Evolutionary conservation across 2,329 filamentous ascomycete species (phyloP), one percentile per base, ranked within the genome.

Genomic region (Ophiostoma sp.): DNA sequence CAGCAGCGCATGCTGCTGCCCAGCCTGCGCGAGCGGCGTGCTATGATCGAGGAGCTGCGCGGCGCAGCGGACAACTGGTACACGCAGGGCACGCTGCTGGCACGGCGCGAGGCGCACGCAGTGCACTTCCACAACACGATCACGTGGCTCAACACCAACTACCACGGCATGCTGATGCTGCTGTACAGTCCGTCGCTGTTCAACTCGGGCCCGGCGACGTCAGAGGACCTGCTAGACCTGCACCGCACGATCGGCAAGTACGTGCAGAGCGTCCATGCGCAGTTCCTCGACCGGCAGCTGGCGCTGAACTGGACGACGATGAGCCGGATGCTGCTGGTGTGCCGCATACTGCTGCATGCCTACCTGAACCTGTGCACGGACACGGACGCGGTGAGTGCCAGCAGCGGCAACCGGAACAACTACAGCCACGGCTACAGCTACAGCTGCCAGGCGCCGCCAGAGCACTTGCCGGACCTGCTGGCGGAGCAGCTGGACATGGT

Each of bases 51-150:
- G 47, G 73, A 74, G 36, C 74, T 81, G 18, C 76, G 78, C 27
- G 74, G 76, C 6, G 77, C 80, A 36, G 79, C 81, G 27, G 79
- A 81, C 66, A 77, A 81, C 69, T 81, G 80, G 79, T 81, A 81
- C 70, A 80, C 77, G 65, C 78, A 78, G 36, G 80, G 80, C 1
- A 81, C 79, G 62, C 77, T 82, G 14, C 75, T 81, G 67, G 79
- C 78, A 5, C 77, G 78, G 0, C 75, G 77, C 64, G 79, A 80
- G 58, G 75, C 76, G 1, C 78, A 81, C 69, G 79, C 80, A 65
- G 74, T 80, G 2, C 78, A 79, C n/a, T 79, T 81, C n/a, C 80
- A 81, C 69, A 81, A 77, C 69, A 79, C 78, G 1, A 77, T 81
- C 47, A 78, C 79, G 2, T 81, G 80, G 80, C 68, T 81, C n/a